Conservation (phyloP, 805 yeast genomes). For the Lachancea meyersii region DNA sequence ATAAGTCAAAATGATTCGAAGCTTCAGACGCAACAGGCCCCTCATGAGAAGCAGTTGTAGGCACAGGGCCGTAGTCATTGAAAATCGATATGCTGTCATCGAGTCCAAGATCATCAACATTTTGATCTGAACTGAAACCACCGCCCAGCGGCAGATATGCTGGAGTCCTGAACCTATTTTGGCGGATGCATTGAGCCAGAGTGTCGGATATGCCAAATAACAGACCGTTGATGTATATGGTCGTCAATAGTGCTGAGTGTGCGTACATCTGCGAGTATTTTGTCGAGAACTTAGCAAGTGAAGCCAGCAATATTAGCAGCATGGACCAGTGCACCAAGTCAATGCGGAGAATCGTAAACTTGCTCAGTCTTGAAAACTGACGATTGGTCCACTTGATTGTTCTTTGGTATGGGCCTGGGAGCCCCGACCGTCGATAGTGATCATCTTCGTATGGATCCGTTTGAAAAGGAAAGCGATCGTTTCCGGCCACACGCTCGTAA, state of each 20-base stretch:
- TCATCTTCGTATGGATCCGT: not conserved
- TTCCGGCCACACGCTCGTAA: constrained; percentile 1
- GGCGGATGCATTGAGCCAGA: constrained; percentile 68
- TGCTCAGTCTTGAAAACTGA: not conserved
- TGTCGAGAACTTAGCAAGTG: constrained; percentile 49
- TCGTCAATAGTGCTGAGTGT: constrained; percentile 64
- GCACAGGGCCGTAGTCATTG: constrained; percentile 24
- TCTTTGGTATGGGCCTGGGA: not conserved
- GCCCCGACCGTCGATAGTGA: not conserved
- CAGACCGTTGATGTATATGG: constrained; percentile 71
- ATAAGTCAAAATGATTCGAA: constrained; percentile 45
- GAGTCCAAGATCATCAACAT: not conserved
- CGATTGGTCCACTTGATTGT: not conserved
- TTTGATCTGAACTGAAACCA: constrained; percentile 5
- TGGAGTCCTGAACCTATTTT: constrained; percentile 17
- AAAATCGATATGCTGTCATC: constrained; percentile 19
- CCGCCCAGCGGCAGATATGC: constrained; percentile 10
- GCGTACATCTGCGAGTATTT: constrained; percentile 57
- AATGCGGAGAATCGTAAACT: constrained; percentile 35
- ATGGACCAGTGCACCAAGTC: constrained; percentile 55
- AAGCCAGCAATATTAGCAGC: constrained; percentile 41
- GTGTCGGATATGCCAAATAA: constrained; percentile 88
- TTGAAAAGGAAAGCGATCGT: not conserved
- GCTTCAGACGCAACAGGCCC: not conserved
- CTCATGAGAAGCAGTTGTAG: not conserved